Evolutionary conservation across 2,329 filamentous ascomycete genomes (phyloP).

Genomic region (Alternaria sp.): DNA sequence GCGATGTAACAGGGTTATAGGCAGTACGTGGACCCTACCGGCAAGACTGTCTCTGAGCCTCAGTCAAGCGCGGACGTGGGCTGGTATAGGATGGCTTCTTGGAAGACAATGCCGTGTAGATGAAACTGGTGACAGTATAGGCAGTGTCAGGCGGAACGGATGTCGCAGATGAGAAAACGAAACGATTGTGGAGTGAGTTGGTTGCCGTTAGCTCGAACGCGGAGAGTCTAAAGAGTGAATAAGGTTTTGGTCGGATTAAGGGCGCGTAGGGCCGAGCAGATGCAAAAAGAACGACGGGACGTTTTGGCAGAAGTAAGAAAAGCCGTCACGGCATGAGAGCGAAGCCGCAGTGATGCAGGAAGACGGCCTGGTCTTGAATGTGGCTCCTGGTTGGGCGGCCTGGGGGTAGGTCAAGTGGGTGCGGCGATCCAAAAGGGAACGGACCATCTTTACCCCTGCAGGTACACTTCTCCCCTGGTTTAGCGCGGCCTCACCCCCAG

Average conservation of each 20-base stretch:
- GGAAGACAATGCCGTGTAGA: slow-evolving; percentile 3
- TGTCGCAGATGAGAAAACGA: slow-evolving; percentile 26
- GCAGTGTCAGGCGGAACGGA: slow-evolving; percentile 18
- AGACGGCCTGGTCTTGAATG: slow-evolving; percentile 30
- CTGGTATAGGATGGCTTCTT: slow-evolving; percentile 13
- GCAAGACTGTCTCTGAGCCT: slow-evolving; percentile 10
- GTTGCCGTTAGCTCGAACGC: slow-evolving; percentile 17
- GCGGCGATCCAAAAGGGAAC: slow-evolving; percentile 38
- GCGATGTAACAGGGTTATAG: not conserved
- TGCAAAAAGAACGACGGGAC: slow-evolving; percentile 31
- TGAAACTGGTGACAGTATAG: slow-evolving; percentile 1
- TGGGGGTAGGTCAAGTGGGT: slow-evolving; percentile 19
- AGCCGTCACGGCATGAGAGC: slow-evolving; percentile 32
- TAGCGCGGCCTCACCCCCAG: slow-evolving; percentile 28
- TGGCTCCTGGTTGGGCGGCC: slow-evolving; percentile 39
- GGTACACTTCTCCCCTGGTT: slow-evolving; percentile 21
- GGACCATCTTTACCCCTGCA: slow-evolving; percentile 35
- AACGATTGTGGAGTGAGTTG: slow-evolving; percentile 23
- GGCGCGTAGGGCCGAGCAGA: slow-evolving; percentile 29
- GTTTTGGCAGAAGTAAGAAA: slow-evolving; percentile 33
- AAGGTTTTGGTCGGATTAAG: slow-evolving; percentile 28
- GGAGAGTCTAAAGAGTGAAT: slow-evolving; percentile 27
- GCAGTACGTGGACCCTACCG: slow-evolving; percentile 7
- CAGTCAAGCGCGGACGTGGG: slow-evolving; percentile 11
- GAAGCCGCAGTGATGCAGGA: slow-evolving; percentile 28